A percentile compares a stretch with the other conserved stretches of the same genome.
Conservation (phyloP, 2,329 filamentous ascomycete genomes). For the Nectriaceae sp. region DNA sequence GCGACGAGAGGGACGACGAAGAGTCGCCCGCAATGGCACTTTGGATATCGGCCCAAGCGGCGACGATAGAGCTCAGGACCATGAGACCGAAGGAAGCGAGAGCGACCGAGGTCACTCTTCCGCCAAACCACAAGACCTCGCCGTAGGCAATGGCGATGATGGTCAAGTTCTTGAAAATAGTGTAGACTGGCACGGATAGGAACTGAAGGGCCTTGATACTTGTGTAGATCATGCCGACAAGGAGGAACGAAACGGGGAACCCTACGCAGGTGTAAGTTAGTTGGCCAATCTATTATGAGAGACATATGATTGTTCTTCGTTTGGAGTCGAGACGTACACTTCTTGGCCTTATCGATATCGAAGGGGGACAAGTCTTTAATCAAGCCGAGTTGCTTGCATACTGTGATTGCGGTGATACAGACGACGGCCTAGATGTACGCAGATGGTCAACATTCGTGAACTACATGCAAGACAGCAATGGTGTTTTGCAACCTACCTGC, state of each 20-base stretch:
- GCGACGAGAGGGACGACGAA: conserved; percentile 76
- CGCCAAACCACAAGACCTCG: conserved; percentile 97
- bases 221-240: conserved; percentile 99
- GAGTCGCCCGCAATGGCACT: conserved; percentile 75
- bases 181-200: conserved; percentile 97
- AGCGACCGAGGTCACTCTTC: conserved; percentile 82
- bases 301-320: too few species aligned
- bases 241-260: conserved; percentile 93
- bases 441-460: too few species aligned
- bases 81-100: conserved; percentile 95
- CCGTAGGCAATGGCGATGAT: conserved; percentile 99
- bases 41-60: conserved; percentile 96
- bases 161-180: conserved; percentile 99
- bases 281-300: not conserved
- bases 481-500: conserved; percentile 86
- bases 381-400: conserved; percentile 77
- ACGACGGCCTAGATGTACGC: conserved; percentile 95
- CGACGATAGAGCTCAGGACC: conserved; percentile 91
- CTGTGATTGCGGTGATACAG: conserved; percentile 81
- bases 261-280: conserved; percentile 53
- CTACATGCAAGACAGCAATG: too few species aligned
- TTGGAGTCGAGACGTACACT: too few species aligned
- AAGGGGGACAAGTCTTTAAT: conserved; percentile 83
- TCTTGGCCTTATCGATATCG: conserved; percentile 84
- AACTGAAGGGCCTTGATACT: conserved; percentile 94